Evolutionary conservation across 345 rosid species (phyloP).

Genomic region (Adansonia digitata): DNA sequence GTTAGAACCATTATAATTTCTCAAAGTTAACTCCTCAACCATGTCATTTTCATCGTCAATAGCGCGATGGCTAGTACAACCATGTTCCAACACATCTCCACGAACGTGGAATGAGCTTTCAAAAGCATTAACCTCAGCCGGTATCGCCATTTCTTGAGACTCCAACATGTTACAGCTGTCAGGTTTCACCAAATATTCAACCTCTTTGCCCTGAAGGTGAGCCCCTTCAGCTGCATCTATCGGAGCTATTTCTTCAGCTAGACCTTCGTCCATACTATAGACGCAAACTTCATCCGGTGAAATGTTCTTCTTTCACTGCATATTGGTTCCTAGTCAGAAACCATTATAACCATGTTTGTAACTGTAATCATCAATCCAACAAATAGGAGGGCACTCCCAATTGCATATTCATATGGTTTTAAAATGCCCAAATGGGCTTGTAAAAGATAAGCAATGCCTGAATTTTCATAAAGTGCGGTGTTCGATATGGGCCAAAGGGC

Average conservation of each 20-base stretch:
- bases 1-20: slow-evolving; percentile 45
- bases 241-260: slow-evolving; percentile 49
- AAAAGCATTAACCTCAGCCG: slow-evolving; percentile 29
- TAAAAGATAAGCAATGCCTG: not conserved
- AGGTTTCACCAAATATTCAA: slow-evolving; percentile 44
- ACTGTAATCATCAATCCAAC: not conserved
- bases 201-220: slow-evolving; percentile 53
- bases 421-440: not conserved
- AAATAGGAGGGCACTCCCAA: not conserved
- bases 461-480: not conserved
- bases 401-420: not conserved
- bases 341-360: not conserved
- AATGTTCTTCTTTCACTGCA: not conserved
- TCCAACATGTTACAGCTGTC: slow-evolving; percentile 38
- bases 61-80: slow-evolving; percentile 31
- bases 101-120: slow-evolving; percentile 42
- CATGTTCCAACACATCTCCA: slow-evolving; percentile 48
- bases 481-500: not conserved
- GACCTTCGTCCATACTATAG: slow-evolving; percentile 60
- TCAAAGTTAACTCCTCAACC: slow-evolving; percentile 78
- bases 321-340: slow-evolving; percentile 11
- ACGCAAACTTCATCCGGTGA: slow-evolving; percentile 23
- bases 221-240: slow-evolving; percentile 37
- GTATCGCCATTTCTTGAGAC: slow-evolving; percentile 39
- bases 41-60: slow-evolving; percentile 45